Conservation (phyloP, 257 asterid genomes). For the Misopates orontium region DNA sequence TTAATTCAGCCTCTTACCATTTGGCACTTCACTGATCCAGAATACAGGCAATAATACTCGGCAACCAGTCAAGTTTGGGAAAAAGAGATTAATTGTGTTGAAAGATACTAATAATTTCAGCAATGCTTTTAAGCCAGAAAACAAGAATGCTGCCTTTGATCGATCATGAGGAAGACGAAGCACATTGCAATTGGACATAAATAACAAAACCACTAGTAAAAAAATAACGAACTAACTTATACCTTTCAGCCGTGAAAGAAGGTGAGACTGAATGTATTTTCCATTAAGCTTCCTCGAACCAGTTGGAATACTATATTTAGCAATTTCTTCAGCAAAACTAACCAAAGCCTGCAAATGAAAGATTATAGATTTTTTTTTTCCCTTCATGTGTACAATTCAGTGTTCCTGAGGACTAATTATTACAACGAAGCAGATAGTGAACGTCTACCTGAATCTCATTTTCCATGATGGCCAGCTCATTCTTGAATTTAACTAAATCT, state of each 20-base stretch:
- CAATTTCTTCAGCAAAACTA: conserved; percentile 70
- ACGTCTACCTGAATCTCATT: conserved; percentile 66
- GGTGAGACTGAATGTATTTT: conserved; percentile 80
- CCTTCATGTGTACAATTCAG: conserved; percentile 1
- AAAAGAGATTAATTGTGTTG: conserved; percentile 7
- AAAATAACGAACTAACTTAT: conserved; percentile 5
- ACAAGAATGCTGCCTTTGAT: background rate
- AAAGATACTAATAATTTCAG: conserved; percentile 2
- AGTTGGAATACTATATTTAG: conserved; percentile 56
- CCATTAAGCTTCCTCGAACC: conserved; percentile 89
- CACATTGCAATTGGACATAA: background rate
- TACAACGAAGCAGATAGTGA: conserved; percentile 12
- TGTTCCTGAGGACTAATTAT: conserved; percentile 8
- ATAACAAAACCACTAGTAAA: background rate
- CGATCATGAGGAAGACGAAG: too few relatives aligned
- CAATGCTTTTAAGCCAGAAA: conserved; percentile 1
- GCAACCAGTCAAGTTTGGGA: conserved; percentile 9
- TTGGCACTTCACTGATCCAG: background rate
- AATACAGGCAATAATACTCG: background rate
- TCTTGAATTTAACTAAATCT: conserved; percentile 55
- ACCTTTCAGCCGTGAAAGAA: conserved; percentile 72
- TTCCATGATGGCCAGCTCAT: conserved; percentile 60
- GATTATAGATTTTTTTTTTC: background rate
- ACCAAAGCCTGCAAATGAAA: conserved; percentile 61
- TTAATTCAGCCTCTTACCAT: background rate